Evolutionary conservation across 2,329 filamentous ascomycete genomes (phyloP), one percentile per base, ranked within the genome.

Genomic region (Rutstroemia sp.): DNA sequence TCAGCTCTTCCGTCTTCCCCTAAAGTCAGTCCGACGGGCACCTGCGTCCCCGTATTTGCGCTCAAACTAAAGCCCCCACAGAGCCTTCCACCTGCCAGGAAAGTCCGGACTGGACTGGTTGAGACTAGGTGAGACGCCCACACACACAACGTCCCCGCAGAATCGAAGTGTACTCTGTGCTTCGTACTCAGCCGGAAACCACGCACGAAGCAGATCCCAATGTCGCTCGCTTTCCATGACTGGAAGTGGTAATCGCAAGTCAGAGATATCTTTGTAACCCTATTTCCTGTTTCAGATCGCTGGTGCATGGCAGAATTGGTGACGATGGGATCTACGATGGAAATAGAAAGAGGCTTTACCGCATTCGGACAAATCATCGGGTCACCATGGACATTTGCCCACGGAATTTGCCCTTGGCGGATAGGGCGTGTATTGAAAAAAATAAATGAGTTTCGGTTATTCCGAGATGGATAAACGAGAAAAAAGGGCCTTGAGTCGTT

Each of bases 351-450:
- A 17, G 25, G 21, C 23, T 12, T 54, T 39, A 30, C 44, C 17
- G 19, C 38, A 42, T 40, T 30, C n/a, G 44, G 27, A 10, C 23
- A 38, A 16, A 23, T 19, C 21, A 39, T 27, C 17, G n/a, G 5
- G 9, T 19, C 39, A 46, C 10, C 42, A 45, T 45, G 42, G 42
- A 25, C 19, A 4, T 21, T 10, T 23, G 12, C 12, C 42, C 42
- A 44, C 52, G 52, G 42, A 39, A 23, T 17, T 48, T 39, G 12
- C 34, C 25, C 12, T 30, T 16, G 46, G 52, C 46, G 52, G 45
- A 50, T 36, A 50, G 17, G 52, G 52, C 52, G 52, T 50, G 36
- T 55, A 55, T 42, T 50, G 38, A 14, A 34, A 50, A 55, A 55
- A 55, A 42, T 39, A n/a, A 40, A 30, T n/a, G 39, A 19, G 16